Percentiles rank a stretch among this genome's conserved stretches.
Evolutionary conservation across 2,329 filamentous ascomycete species (phyloP).

Genomic region (Xylariaceae sp.): DNA sequence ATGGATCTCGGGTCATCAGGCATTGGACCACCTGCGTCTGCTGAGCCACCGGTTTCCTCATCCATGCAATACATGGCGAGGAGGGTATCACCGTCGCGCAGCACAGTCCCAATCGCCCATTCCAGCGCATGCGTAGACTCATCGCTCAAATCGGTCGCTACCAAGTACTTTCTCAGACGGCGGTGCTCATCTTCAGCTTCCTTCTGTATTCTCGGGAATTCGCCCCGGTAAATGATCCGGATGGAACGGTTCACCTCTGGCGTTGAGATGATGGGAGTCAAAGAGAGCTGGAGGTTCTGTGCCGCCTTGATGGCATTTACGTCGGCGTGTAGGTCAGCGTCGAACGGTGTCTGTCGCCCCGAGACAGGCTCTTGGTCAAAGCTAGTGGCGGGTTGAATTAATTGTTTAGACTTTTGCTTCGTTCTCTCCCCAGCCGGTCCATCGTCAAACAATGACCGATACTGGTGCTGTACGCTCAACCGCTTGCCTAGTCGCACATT

Average conservation of each 20-base stretch:
- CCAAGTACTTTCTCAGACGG: constrained; percentile 81
- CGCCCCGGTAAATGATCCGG: constrained; percentile 84
- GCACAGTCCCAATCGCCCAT: constrained; percentile 93
- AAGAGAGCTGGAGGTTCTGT: constrained; percentile 75
- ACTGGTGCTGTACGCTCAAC: constrained; percentile 51
- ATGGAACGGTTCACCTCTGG: constrained; percentile 76
- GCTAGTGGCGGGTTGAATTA: constrained; percentile 75
- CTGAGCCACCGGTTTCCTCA: constrained; percentile 67
- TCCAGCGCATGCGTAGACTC: constrained; percentile 94
- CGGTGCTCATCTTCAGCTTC: constrained; percentile 75
- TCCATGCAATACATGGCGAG: constrained; percentile 92
- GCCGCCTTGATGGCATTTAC: constrained; percentile 81
- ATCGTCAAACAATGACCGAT: constrained; percentile 62
- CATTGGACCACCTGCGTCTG: constrained; percentile 49
- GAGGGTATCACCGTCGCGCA: constrained; percentile 90
- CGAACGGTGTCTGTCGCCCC: constrained; percentile 54
- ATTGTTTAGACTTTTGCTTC: constrained; percentile 47
- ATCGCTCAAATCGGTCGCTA: constrained; percentile 91
- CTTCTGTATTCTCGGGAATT: constrained; percentile 71
- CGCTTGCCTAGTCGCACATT: constrained; percentile 43
- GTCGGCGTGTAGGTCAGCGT: constrained; percentile 83
- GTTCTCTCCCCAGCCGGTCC: constrained; percentile 62
- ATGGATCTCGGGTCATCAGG: constrained; percentile 72
- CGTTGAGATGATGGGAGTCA: constrained; percentile 74
- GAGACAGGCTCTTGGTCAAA: constrained; percentile 68